Evolutionary conservation across 345 rosid species (phyloP).

Genomic region (Carallia brachiata): DNA sequence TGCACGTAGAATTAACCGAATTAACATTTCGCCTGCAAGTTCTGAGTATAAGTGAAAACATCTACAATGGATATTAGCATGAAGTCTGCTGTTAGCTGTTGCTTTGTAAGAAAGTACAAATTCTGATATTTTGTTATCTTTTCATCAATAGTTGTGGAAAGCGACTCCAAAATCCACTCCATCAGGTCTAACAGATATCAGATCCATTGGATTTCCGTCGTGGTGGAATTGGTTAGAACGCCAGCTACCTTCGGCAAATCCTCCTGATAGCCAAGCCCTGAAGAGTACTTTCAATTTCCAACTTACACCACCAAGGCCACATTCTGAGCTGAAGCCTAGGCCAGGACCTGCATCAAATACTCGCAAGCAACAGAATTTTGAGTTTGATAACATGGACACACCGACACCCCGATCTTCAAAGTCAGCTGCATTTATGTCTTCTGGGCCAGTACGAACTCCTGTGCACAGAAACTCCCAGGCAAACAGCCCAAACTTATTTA

Average conservation of each 20-base stretch:
- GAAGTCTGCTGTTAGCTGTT: not conserved
- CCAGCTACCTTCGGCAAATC: slow-evolving; percentile 46
- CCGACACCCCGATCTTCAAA: slow-evolving; percentile 73
- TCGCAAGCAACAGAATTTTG: slow-evolving; percentile 37
- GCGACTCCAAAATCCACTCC: slow-evolving; percentile 52
- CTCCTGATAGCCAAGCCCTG: slow-evolving; percentile 41
- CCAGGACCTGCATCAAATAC: slow-evolving; percentile 49
- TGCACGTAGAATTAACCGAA: not conserved
- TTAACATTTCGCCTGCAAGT: not conserved
- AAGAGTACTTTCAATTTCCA: slow-evolving; percentile 29
- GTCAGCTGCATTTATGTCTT: slow-evolving; percentile 45
- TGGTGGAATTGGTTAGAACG: slow-evolving; percentile 97
- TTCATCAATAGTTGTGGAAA: slow-evolving; percentile 51
- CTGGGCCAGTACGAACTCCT: slow-evolving; percentile 53
- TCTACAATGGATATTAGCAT: not conserved
- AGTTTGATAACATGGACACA: slow-evolving; percentile 55
- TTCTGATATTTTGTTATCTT: slow-evolving; percentile 2
- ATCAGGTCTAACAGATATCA: slow-evolving; percentile 35
- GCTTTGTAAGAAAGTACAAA: not conserved
- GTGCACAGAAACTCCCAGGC: slow-evolving; percentile 33
- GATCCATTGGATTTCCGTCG: slow-evolving; percentile 66
- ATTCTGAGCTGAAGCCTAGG: slow-evolving; percentile 52
- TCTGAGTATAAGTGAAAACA: not conserved
- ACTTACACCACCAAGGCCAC: slow-evolving; percentile 51
- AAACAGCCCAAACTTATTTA: slow-evolving; percentile 47